Base-by-base conservation (phyloP, 768 basidiomycete genomes). In the Nidularia sp. region DNA sequence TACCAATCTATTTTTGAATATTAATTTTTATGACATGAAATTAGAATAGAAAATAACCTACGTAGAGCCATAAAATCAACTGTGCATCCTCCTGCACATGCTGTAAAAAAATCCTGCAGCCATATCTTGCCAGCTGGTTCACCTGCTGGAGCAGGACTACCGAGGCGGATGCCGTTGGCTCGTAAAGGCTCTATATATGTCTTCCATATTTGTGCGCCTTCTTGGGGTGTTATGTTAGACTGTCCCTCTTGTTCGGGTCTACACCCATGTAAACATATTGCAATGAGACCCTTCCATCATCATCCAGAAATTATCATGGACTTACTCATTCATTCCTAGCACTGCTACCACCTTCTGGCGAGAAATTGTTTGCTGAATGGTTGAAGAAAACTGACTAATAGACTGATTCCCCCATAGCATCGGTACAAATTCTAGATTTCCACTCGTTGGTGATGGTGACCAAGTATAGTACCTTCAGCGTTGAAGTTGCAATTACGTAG, bases 1-100 rank as follows among this genome's bases (percentile, higher is more conserved):
- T 84, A 84, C 72, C 74, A 79, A 54, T 78, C 71, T 76, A 53
- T 6, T 44, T 5, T 41, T 10, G 39, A 41, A 18, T 41, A 52
- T 31, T 10, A 45, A 39, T 51, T 10, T 33, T 45, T 34, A 29
- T 18, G 8, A 43, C 45, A 32, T 13, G 18, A 44, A 32, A 50
- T 10, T 25, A 13, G 5, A 45, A 8, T 3, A 3, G 44, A 45
- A 22, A 6, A 50, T 6, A 10, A 68, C 79, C 55, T 57, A 77
- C 78, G 83, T 22, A 83, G 50, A 29, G 81, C 76, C 45, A 84
- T 72, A 56, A 84, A 81, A 60, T 84, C 81, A 7, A 83, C 73
- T 4, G 75, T 77, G 57, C 83, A 85, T 4, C 65, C 69, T 1
- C 72, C 77, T 2, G 60, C 65, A 59, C 83, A 84, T 7, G 72